These are phyloP conservation scores for Pluteus cervinus DNA, from an alignment of 768 basidiomycete genomes.

Conservation along the genomic window DNA sequence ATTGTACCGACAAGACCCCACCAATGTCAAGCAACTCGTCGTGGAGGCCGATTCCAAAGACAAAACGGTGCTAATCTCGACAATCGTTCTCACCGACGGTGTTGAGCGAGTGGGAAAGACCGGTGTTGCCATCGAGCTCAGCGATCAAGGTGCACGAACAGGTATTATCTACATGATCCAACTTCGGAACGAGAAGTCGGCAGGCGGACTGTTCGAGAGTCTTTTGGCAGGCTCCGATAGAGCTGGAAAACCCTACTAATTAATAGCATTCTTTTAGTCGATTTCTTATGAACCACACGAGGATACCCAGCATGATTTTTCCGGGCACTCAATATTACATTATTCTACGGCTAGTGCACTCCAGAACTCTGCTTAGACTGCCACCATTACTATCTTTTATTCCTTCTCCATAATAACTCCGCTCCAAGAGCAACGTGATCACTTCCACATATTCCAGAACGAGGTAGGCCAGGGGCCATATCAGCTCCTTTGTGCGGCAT, in stretches of 20 bases:
- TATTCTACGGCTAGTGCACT: too few relatives aligned
- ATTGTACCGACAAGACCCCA: conserved; percentile 79
- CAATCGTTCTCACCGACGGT: conserved; percentile 92
- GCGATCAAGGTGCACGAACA: conserved; percentile 85
- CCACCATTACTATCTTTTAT: too few relatives aligned
- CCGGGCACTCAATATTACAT: conserved; percentile 5
- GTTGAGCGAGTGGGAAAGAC: conserved; percentile 99
- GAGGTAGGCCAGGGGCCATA: conserved; percentile 73
- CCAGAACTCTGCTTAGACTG: too few relatives aligned
- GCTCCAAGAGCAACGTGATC: conserved; percentile 82
- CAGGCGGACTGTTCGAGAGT: conserved; percentile 79
- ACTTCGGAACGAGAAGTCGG: conserved; percentile 81
- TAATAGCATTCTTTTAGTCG: too few relatives aligned
- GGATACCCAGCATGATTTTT: too few relatives aligned
- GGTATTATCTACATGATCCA: conserved; percentile 98
- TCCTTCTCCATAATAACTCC: conserved; percentile 46
- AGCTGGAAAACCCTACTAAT: conserved; percentile 24
- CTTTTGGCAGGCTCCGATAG: conserved; percentile 86
- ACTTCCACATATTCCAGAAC: conserved; percentile 70
- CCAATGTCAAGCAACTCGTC: conserved; percentile 92
- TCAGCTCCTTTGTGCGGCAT: conserved; percentile 52
- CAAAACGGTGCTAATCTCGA: conserved; percentile 81
- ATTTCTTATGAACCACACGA: too few relatives aligned
- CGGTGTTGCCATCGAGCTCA: conserved; percentile 93
- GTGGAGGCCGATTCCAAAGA: conserved; percentile 81